Percentiles rank a stretch among this genome's conserved stretches.
Evolutionary conservation across 1,284 basidiomycete genomes (phyloP).

Genomic region (Apiotrichum laibachii): DNA sequence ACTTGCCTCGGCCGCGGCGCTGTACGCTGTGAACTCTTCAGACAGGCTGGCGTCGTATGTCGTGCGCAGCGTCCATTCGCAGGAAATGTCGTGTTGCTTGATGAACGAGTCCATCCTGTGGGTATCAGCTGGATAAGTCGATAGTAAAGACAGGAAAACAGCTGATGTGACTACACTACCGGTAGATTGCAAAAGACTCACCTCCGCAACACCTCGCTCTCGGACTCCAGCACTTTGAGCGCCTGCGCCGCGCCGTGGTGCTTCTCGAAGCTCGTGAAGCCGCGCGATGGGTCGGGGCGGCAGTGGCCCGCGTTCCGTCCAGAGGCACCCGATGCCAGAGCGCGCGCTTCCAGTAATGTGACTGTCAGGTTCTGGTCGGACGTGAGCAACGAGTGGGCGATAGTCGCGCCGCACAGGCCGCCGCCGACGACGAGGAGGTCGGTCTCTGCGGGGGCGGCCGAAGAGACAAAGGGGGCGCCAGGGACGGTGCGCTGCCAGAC

Average conservation of each 20-base stretch:
- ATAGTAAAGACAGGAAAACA: too few species aligned
- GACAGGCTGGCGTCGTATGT: slow-evolving; percentile 41
- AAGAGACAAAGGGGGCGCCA: slow-evolving; percentile 26
- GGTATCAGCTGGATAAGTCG: slow-evolving; percentile 4
- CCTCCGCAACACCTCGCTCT: slow-evolving; percentile 7
- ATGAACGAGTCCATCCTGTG: slow-evolving; percentile 27
- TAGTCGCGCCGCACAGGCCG: slow-evolving; percentile 37
- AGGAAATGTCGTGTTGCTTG: slow-evolving; percentile 30
- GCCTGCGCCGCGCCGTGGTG: slow-evolving; percentile 36
- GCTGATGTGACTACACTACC: too few species aligned
- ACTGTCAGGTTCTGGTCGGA: slow-evolving; percentile 8
- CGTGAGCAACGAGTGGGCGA: slow-evolving; percentile 29
- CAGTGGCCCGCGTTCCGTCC: slow-evolving; percentile 49
- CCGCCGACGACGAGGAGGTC: slow-evolving; percentile 43
- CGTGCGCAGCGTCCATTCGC: slow-evolving; percentile 36
- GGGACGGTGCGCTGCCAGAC: slow-evolving; percentile 43
- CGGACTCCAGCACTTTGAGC: slow-evolving; percentile 12
- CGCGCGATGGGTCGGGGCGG: slow-evolving; percentile 39
- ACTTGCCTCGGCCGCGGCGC: slow-evolving; percentile 21
- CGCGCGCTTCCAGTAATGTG: slow-evolving; percentile 45
- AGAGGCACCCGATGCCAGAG: slow-evolving; percentile 44
- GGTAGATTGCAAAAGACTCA: background rate
- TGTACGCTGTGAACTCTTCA: slow-evolving; percentile 32
- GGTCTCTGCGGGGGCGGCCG: slow-evolving; percentile 23
- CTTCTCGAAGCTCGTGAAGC: slow-evolving; percentile 35